Evolutionary conservation across 441 rosid species (phyloP), one percentile per base, ranked within the genome.

Genomic region (Populus hybrid): DNA sequence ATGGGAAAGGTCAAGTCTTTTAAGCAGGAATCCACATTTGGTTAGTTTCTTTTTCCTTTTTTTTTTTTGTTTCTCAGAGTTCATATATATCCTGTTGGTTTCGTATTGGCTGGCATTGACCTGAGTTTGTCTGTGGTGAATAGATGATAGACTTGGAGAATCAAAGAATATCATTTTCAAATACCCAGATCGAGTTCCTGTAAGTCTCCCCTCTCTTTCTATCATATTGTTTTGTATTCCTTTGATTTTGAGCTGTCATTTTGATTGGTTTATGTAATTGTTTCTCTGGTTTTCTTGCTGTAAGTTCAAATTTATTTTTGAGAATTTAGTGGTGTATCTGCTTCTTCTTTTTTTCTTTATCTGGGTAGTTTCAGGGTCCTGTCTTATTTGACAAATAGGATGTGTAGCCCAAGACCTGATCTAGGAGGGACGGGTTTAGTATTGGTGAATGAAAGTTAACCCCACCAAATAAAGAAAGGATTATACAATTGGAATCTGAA

Each of bases 171-270:
- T 87, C 57, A 69, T 72, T 32, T 64, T 67, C 65, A 87, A 87
- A 78, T 82, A 85, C 69, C 87, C 87, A 7, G 84, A 84, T 59
- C 79, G 90, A 69, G 82, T 85, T 76, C 90, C 90, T 32, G 88
- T 87, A 76, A 79, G 82, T 77, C 16, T 6, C 19, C 5, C 7
- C 12, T 12, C 1, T 10, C 9, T 46, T 46, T 23, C 66, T 53
- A 53, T 53, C 28, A 26, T 53, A 1, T 53, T 53, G 61, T 53
- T 14, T 53, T 53, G 61, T 53, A 53, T 53, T 53, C n/a, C 61
- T 53, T 53, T 18, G 61, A 53, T 53, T 53, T 53, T 6, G 61
- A 53, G 7, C 61, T 53, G 21, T 53, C 61, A 18, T 30, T 30
- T 30, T 53, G 21, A 53, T 0, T 6, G 21, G n/a, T 16, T 53